A percentile compares a stretch with the other conserved stretches of the same genome.
phyloP scores from a whole-genome alignment of 495 filamentous ascomycete species.

The Talaromyces proteolyticus region DNA sequence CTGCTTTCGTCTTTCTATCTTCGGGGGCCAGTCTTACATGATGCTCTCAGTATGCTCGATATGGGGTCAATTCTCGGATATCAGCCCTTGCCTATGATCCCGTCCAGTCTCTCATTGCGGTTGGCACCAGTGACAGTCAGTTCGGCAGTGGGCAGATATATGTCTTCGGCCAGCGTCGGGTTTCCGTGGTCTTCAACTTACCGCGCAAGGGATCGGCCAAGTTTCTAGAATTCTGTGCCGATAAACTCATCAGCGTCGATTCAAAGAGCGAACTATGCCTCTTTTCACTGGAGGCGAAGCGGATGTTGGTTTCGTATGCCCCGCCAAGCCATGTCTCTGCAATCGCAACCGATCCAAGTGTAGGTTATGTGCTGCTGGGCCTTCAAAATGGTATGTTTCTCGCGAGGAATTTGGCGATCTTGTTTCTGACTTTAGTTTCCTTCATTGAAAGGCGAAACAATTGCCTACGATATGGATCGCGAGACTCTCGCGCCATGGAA shows the following conservation, averaged over 20 bases:
- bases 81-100: conserved; percentile 84
- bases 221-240: conserved; percentile 67
- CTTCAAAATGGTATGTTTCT: conserved; percentile 53
- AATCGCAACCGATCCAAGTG: conserved; percentile 72
- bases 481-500: conserved; percentile 67
- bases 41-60: conserved; percentile 76
- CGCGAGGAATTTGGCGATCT: neutral
- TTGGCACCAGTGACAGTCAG: conserved; percentile 79
- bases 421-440: conserved; percentile 9
- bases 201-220: conserved; percentile 63
- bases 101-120: conserved; percentile 86
- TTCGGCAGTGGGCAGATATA: conserved; percentile 80
- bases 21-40: conserved; percentile 11
- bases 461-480: conserved; percentile 86
- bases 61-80: conserved; percentile 84
- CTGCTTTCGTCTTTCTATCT: neutral
- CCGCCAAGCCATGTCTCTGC: conserved; percentile 67
- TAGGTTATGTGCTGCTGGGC: conserved; percentile 87
- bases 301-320: conserved; percentile 55
- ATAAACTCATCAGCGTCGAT: conserved; percentile 79
- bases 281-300: conserved; percentile 64
- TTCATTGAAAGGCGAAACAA: conserved; percentile 57
- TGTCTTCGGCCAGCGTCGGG: conserved; percentile 79
- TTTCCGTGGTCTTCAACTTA: conserved; percentile 61
- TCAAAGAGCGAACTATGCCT: conserved; percentile 75